Conservation (phyloP, 768 basidiomycete species). For the Tulasnella sp. region DNA sequence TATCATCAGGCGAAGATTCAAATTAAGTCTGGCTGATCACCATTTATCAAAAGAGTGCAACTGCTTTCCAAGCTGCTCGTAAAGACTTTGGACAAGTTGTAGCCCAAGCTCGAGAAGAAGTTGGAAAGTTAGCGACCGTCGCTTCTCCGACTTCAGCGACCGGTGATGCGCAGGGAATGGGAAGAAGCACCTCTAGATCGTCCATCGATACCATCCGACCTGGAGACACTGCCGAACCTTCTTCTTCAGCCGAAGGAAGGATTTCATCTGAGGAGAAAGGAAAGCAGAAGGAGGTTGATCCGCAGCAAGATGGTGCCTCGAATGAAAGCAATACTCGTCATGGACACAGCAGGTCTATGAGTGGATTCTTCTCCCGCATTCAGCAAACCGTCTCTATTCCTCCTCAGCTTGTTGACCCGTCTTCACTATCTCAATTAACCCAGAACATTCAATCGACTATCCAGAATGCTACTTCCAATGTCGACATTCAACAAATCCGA, state of each 20-base stretch:
- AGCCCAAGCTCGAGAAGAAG: conserved; percentile 63
- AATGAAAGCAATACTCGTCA: no score
- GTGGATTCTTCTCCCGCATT: conserved; percentile 50
- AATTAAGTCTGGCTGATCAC: background rate
- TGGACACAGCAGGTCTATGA: conserved; percentile 22
- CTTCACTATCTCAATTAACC: conserved; percentile 37
- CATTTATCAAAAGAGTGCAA: conserved; percentile 44
- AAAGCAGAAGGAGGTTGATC: conserved; percentile 10
- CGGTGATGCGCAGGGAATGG: conserved; percentile 3
- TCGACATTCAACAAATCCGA: conserved; percentile 58
- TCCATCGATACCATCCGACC: conserved; percentile 17
- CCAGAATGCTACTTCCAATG: conserved; percentile 18
- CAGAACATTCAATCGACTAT: conserved; percentile 29
- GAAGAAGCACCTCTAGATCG: no score
- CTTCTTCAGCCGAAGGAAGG: conserved; percentile 18
- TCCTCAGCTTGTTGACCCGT: conserved; percentile 41
- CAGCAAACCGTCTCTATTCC: conserved; percentile 66
- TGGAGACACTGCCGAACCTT: conserved; percentile 22
- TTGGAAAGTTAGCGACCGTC: conserved; percentile 41
- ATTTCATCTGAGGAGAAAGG: conserved; percentile 19
- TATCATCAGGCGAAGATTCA: background rate
- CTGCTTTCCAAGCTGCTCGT: conserved; percentile 49
- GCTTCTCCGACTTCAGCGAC: conserved; percentile 23
- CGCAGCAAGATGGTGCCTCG: conserved; percentile 12
- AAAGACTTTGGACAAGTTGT: conserved; percentile 61